Percentiles rank a stretch among this genome's conserved stretches.
Evolutionary conservation across 345 rosid genomes (phyloP).

Genomic region (Citrus maxima): DNA sequence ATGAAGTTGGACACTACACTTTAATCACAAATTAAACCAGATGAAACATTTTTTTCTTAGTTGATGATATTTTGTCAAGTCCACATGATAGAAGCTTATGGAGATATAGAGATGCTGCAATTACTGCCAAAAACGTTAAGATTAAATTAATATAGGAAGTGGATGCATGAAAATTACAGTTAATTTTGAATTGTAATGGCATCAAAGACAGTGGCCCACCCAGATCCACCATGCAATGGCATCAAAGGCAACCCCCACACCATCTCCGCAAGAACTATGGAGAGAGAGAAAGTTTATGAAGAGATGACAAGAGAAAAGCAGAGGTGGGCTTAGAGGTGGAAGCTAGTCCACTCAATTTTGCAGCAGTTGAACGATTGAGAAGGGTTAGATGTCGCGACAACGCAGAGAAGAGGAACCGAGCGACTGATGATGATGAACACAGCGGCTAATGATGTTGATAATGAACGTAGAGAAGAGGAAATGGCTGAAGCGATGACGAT

Average conservation of each 20-base stretch:
- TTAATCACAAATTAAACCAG: neutral
- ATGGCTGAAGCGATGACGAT: too few species aligned
- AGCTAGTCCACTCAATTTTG: conserved; percentile 29
- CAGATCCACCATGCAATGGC: conserved; percentile 55
- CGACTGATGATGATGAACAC: too few species aligned
- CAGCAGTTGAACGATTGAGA: conserved; percentile 39
- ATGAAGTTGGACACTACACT: neutral
- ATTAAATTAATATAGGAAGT: neutral
- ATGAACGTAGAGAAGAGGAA: too few species aligned
- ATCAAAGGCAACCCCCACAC: too few species aligned
- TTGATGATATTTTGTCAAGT: conserved; percentile 11
- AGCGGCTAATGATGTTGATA: too few species aligned
- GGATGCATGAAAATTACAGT: neutral
- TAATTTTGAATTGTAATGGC: neutral
- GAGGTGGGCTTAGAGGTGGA: too few species aligned
- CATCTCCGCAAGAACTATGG: too few species aligned
- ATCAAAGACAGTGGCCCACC: conserved; percentile 52
- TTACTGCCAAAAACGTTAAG: conserved; percentile 39
- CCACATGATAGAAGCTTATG: conserved; percentile 7
- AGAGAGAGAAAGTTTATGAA: too few species aligned
- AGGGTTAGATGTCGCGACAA: conserved; percentile 6
- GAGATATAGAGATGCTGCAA: conserved; percentile 65
- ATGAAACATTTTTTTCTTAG: conserved; percentile 1
- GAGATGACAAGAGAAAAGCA: too few species aligned
- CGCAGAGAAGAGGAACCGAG: too few species aligned